Evolutionary conservation across 805 yeast genomes (phyloP).

Genomic region (Candida morakotiae): DNA sequence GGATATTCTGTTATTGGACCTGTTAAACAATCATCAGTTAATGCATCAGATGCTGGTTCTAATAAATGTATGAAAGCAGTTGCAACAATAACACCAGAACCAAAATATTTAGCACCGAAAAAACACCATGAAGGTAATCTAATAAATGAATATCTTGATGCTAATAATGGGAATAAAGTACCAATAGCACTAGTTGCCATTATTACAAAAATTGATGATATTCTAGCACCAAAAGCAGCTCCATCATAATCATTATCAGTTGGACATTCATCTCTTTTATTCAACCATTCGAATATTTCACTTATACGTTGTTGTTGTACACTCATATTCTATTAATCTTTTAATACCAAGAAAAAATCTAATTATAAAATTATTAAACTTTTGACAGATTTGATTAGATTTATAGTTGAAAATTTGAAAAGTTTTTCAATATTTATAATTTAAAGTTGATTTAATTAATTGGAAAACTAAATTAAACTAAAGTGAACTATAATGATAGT

Average conservation of each 20-base stretch:
- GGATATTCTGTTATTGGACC: slow-evolving; percentile 53
- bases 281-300: slow-evolving; percentile 35
- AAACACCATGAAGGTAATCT: slow-evolving; percentile 60
- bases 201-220: slow-evolving; percentile 62
- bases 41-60: slow-evolving; percentile 61
- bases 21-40: slow-evolving; percentile 58
- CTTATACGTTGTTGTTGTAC: slow-evolving; percentile 1
- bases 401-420: not conserved
- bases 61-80: slow-evolving; percentile 77
- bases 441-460: too few relatives aligned
- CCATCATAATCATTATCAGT: slow-evolving; percentile 44
- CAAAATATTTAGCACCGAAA: slow-evolving; percentile 69
- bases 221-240: slow-evolving; percentile 41
- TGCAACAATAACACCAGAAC: slow-evolving; percentile 80
- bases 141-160: slow-evolving; percentile 56
- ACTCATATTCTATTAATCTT: not conserved
- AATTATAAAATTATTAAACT: not conserved
- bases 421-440: too few relatives aligned
- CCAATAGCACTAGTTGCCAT: slow-evolving; percentile 52
- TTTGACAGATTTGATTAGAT: slow-evolving; percentile 1
- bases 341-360: not conserved
- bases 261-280: slow-evolving; percentile 34
- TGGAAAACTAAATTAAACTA: too few relatives aligned
- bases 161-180: slow-evolving; percentile 56
- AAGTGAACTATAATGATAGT: too few relatives aligned